phyloP scores from a whole-genome alignment of 257 asterid species.

The Plantago ovata region DNA sequence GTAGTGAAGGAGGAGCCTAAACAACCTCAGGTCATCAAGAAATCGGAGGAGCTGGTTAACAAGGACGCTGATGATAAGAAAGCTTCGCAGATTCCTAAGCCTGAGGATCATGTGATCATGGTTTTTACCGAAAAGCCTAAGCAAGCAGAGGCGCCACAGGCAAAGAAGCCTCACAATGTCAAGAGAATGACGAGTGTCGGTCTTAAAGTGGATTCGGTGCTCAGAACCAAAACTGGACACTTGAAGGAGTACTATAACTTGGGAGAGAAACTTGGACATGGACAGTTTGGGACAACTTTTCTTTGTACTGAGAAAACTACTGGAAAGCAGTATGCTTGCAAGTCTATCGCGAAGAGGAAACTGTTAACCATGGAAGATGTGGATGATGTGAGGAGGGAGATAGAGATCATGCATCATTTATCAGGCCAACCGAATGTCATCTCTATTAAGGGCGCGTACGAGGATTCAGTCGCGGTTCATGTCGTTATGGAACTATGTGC shows the following conservation, averaged over 20 bases:
- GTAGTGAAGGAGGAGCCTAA: slow-evolving; percentile 2
- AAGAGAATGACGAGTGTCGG: slow-evolving; percentile 24
- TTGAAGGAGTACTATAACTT: slow-evolving; percentile 24
- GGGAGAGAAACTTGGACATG: slow-evolving; percentile 29
- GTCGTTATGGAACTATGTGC: slow-evolving; percentile 29
- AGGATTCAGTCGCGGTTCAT: slow-evolving; percentile 29
- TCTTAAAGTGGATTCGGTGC: slow-evolving; percentile 24
- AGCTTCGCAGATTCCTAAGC: slow-evolving; percentile 7
- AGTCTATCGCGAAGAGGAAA: slow-evolving; percentile 29
- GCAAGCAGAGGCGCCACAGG: slow-evolving; percentile 1
- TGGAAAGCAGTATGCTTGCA: slow-evolving; percentile 23
- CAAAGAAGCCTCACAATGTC: slow-evolving; percentile 8
- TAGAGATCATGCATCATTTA: slow-evolving; percentile 29
- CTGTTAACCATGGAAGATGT: slow-evolving; percentile 21
- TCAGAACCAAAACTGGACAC: slow-evolving; percentile 22
- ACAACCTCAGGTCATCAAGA: not conserved
- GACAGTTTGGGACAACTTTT: slow-evolving; percentile 28
- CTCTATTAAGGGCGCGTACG: slow-evolving; percentile 26
- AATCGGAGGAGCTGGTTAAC: slow-evolving; percentile 8
- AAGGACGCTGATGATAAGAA: not conserved
- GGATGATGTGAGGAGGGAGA: slow-evolving; percentile 28
- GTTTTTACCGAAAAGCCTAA: not conserved
- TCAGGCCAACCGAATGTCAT: slow-evolving; percentile 20
- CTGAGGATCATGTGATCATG: slow-evolving; percentile 13
- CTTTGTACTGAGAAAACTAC: slow-evolving; percentile 23